A percentile compares a stretch with the other conserved stretches of the same genome.
phyloP scores from a whole-genome alignment of 306 rosid species.

The Glycyrrhiza uralensis region DNA sequence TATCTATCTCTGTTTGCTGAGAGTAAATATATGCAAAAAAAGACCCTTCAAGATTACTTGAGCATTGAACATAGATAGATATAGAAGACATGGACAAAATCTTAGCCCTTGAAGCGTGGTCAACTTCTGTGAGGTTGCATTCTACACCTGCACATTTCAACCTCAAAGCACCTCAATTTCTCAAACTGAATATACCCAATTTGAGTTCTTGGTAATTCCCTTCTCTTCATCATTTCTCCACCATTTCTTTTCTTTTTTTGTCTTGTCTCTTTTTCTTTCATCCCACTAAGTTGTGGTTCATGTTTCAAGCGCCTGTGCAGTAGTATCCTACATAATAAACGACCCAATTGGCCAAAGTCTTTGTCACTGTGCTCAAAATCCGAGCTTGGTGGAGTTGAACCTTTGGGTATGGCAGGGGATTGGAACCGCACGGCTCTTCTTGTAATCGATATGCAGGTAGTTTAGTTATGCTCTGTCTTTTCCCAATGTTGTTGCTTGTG shows the following conservation, averaged over 20 bases:
- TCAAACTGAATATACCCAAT: background rate
- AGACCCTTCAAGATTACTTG: no score
- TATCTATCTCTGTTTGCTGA: no score
- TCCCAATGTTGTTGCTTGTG: background rate
- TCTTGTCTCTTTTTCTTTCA: background rate
- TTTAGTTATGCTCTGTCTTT: background rate
- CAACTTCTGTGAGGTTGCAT: background rate
- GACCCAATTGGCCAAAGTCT: constrained; percentile 15
- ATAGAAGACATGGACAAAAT: background rate
- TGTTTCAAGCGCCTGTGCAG: constrained; percentile 11
- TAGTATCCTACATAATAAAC: background rate
- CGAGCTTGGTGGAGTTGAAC: constrained; percentile 6
- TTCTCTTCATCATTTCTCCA: background rate
- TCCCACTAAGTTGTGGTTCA: constrained; percentile 9
- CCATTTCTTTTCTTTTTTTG: no score
- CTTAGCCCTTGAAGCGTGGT: background rate
- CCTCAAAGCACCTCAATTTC: background rate
- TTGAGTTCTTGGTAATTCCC: constrained; percentile 6
- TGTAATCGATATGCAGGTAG: constrained; percentile 83
- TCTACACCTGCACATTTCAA: background rate
- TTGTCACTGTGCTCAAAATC: constrained; percentile 20
- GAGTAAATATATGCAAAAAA: no score
- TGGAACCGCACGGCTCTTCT: constrained; percentile 62
- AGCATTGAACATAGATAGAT: background rate
- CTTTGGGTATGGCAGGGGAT: constrained; percentile 44